Evolutionary conservation across 371 early-diverging fungal genomes (phyloP).

Genomic region (Mucor mucedo): DNA sequence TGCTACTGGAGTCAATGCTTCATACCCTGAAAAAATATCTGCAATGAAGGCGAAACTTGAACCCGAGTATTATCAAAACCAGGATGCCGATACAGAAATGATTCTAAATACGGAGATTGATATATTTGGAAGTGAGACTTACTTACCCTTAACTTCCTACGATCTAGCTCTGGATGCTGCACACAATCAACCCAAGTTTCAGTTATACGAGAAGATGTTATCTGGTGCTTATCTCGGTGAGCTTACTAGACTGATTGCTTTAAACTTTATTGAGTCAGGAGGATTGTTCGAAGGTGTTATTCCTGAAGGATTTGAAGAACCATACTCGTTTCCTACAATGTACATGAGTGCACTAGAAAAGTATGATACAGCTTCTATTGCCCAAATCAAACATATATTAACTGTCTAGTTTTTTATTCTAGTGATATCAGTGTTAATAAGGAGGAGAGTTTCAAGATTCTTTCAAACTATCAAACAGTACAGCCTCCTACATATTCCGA

Average conservation of each 20-base stretch:
- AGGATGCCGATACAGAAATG: conserved; percentile 45
- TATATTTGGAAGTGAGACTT: conserved; percentile 65
- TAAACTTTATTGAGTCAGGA: conserved; percentile 63
- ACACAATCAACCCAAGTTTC: conserved; percentile 62
- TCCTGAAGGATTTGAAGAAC: conserved; percentile 67
- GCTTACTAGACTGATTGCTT: conserved; percentile 65
- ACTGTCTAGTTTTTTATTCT: background rate
- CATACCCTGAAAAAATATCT: conserved; percentile 20
- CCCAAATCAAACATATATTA: too few species aligned
- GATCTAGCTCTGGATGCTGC: conserved; percentile 65
- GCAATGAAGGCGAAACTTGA: conserved; percentile 12
- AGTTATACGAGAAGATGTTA: conserved; percentile 81
- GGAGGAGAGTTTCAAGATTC: conserved; percentile 12
- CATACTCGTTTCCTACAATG: conserved; percentile 82
- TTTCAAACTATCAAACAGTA: conserved; percentile 7
- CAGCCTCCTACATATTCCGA: conserved; percentile 15
- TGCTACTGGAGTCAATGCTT: conserved; percentile 95
- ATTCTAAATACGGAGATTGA: conserved; percentile 73
- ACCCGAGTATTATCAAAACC: conserved; percentile 33
- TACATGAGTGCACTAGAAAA: conserved; percentile 15
- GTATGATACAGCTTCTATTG: background rate
- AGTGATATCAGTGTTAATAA: conserved; percentile 12
- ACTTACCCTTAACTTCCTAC: conserved; percentile 69
- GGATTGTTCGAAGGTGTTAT: conserved; percentile 57
- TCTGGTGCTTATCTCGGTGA: conserved; percentile 85